Conservation (phyloP, 352 stramenopile genomes). For the Globisporangium middletonii region DNA sequence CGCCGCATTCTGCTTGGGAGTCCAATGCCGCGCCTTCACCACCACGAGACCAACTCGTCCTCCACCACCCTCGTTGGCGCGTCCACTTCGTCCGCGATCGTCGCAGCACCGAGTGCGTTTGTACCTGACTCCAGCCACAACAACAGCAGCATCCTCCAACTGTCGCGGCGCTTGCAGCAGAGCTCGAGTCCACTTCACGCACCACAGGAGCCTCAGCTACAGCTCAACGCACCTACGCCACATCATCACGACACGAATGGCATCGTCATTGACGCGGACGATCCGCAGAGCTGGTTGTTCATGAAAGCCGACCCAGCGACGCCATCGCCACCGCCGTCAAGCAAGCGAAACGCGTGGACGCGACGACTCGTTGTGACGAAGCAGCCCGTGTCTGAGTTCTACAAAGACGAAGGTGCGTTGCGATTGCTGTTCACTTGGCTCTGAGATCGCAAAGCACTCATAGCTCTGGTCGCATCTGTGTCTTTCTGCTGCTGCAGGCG, state of each 20-base stretch:
- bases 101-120: background rate
- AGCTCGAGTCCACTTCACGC: background rate
- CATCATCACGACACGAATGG: background rate
- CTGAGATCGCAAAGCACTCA: background rate
- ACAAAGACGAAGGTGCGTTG: constrained; percentile 75
- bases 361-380: constrained; percentile 80
- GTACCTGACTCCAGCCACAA: background rate
- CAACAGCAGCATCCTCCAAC: too few relatives aligned
- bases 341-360: constrained; percentile 51
- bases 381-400: constrained; percentile 81
- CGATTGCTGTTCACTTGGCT: background rate
- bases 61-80: background rate
- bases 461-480: background rate
- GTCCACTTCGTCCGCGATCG: background rate
- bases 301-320: constrained; percentile 8
- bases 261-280: constrained; percentile 3
- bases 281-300: constrained; percentile 14
- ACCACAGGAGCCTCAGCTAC: background rate
- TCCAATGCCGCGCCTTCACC: constrained; percentile 1
- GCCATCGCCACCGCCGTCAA: background rate
- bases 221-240: background rate
- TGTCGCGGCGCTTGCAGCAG: too few relatives aligned
- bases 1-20: constrained; percentile 10
- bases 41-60: constrained; percentile 13
- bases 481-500: constrained; percentile 20